Evolutionary conservation across 2,329 filamentous ascomycete genomes (phyloP), one percentile per base, ranked within the genome.

Genomic region (Calonectria pauciramosa): DNA sequence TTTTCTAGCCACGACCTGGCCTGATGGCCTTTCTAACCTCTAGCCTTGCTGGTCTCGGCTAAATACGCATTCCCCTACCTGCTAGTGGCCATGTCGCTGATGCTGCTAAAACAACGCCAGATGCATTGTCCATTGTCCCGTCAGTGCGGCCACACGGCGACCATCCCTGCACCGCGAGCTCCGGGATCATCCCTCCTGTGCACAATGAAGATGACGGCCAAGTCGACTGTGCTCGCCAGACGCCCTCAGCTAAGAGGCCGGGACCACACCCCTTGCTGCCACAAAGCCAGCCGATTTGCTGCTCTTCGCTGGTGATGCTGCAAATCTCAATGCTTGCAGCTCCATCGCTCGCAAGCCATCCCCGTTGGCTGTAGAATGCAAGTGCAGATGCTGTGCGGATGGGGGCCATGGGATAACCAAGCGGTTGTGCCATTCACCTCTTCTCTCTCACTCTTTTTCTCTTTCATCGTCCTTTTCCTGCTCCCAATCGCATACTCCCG

Each of bases 141-240:
- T 49, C 60, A 49, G 60, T 65, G 60, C 60, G 38, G 26, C 60
- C 60, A 34, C 38, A 36, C 56, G 32, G 26, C 34, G 10, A 23
- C 26, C 20, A 68, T 59, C 66, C 66, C 66, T 68, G 66, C 28
- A 28, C 20, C 66, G 52, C 51, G 52, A 54, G 51, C 36, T 44
- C 66, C 66, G 66, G 66, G 66, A 59, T 49, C 41, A 66, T 36
- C 63, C 47, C 65, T 38, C n/a, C 65, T 23, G 10, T 54, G 49
- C 23, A 38, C 36, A 38, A 30, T 63, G 56, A 63, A 20, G 56
- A 63, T 63, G 56, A 63, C 23, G 36, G 56, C 23, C 36, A 34
- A 4, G 13, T 41, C 56, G n/a, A 63, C 36, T 41, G 56, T n/a
- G 32, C 56, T 63, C 7, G 34, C 56, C 14, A 36, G 56, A 65